Evolutionary conservation across 306 rosid species (phyloP).

Genomic region (Corylus heterophylla): DNA sequence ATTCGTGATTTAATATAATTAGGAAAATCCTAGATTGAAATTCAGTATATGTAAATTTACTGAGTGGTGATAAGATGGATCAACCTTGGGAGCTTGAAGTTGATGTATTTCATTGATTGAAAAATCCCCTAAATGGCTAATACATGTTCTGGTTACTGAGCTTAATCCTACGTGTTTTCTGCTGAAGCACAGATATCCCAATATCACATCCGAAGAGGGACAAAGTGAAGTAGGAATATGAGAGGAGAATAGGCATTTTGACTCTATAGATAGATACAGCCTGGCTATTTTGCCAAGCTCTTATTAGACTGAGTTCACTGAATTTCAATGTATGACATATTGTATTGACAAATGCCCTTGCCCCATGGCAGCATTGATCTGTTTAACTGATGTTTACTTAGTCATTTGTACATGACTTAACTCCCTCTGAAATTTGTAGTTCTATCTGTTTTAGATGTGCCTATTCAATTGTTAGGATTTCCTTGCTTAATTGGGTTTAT

Average conservation of each 20-base stretch:
- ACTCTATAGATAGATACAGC: background rate
- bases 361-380: background rate
- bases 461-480: background rate
- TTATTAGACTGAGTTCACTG: background rate
- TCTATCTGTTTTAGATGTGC: background rate
- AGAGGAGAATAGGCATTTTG: background rate
- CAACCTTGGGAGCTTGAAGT: background rate
- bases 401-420: background rate
- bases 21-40: background rate
- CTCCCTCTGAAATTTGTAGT: background rate
- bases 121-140: background rate
- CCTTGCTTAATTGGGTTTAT: conserved; percentile 27
- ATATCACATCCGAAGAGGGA: background rate
- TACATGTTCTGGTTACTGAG: background rate
- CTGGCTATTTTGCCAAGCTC: conserved; percentile 5
- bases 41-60: background rate
- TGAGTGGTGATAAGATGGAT: background rate
- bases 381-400: background rate
- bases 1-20: too few species aligned
- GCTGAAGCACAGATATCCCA: background rate
- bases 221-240: background rate
- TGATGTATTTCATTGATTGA: background rate
- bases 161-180: background rate
- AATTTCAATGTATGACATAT: background rate
- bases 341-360: background rate